Percentiles rank a stretch among this genome's conserved stretches.
These are phyloP conservation scores for Ophiosphaerella narmari DNA, from an alignment of 2,329 filamentous ascomycete genomes.

Conservation along the genomic window DNA sequence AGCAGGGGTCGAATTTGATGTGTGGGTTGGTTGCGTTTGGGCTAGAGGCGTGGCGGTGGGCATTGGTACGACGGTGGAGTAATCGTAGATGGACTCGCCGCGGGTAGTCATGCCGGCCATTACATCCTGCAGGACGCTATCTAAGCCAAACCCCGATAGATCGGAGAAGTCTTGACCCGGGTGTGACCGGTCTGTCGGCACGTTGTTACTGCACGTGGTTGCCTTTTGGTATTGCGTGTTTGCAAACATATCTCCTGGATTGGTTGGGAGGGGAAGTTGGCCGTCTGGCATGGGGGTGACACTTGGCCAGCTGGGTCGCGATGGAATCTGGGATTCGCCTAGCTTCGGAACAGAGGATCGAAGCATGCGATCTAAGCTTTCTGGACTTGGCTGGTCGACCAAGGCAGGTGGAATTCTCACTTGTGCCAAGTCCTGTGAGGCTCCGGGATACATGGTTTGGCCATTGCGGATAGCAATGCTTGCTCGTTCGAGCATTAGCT, in stretches of 20 bases:
- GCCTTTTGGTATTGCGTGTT: neutral
- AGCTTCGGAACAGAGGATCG: constrained; percentile 31
- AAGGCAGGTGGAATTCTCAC: constrained; percentile 7
- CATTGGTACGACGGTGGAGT: neutral
- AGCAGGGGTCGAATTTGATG: neutral
- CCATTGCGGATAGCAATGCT: constrained; percentile 31
- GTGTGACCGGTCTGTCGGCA: neutral
- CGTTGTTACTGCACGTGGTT: neutral
- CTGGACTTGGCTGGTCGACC: constrained; percentile 25
- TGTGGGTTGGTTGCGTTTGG: neutral
- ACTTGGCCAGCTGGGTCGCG: constrained; percentile 26
- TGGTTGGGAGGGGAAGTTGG: neutral
- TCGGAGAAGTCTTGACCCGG: constrained; percentile 24
- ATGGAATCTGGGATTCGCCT: constrained; percentile 27
- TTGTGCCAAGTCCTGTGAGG: constrained; percentile 14
- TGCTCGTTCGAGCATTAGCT: constrained; percentile 49
- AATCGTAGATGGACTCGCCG: no score
- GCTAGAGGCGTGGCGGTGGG: neutral
- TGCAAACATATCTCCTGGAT: neutral
- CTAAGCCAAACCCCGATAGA: constrained; percentile 29
- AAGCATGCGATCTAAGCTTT: constrained; percentile 35
- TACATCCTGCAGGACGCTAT: constrained; percentile 34
- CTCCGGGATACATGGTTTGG: constrained; percentile 18
- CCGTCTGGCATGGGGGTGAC: constrained; percentile 10
- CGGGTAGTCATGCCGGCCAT: constrained; percentile 20